phyloP scores from a whole-genome alignment of 768 basidiomycete genomes.

The Boletus vermiculosoides region DNA sequence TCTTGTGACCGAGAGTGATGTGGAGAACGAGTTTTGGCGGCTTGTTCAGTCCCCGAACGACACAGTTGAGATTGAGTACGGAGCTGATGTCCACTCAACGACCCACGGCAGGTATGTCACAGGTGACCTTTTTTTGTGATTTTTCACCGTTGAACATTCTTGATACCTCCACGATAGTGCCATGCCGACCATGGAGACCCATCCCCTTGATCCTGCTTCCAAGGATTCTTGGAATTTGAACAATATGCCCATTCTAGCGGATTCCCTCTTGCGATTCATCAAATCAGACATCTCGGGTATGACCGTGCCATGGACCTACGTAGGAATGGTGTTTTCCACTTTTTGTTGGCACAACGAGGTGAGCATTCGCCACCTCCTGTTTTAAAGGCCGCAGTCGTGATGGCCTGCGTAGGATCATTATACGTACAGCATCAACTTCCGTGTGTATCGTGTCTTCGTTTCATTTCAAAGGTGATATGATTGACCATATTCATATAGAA shows the following conservation, averaged over 20 bases:
- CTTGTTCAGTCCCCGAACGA: constrained; percentile 86
- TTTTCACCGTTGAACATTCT: constrained; percentile 31
- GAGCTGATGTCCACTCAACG: constrained; percentile 98
- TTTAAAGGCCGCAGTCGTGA: constrained; percentile 23
- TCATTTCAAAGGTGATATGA: constrained; percentile 22
- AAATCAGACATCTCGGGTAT: constrained; percentile 99
- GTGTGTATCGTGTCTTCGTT: constrained; percentile 46
- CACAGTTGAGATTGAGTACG: constrained; percentile 97
- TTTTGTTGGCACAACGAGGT: constrained; percentile 99
- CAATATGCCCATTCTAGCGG: constrained; percentile 90
- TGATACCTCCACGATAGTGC: constrained; percentile 50
- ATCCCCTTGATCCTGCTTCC: constrained; percentile 83
- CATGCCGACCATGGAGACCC: constrained; percentile 93
- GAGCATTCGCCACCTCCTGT: constrained; percentile 24
- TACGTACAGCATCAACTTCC: constrained; percentile 93
- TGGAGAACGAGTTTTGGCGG: constrained; percentile 96
- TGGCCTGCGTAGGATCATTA: constrained; percentile 77
- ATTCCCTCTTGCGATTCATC: constrained; percentile 94
- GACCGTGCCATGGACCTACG: constrained; percentile 99
- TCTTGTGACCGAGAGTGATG: constrained; percentile 81
- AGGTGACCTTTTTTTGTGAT: constrained; percentile 9
- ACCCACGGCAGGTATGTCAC: constrained; percentile 89
- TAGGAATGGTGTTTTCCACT: constrained; percentile 98
- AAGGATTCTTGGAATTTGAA: constrained; percentile 97
- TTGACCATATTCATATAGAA: constrained; percentile 52